Evolutionary conservation across 225 moss, liverwort and hornwort species (phyloP).

Genomic region (Asterella californica): DNA sequence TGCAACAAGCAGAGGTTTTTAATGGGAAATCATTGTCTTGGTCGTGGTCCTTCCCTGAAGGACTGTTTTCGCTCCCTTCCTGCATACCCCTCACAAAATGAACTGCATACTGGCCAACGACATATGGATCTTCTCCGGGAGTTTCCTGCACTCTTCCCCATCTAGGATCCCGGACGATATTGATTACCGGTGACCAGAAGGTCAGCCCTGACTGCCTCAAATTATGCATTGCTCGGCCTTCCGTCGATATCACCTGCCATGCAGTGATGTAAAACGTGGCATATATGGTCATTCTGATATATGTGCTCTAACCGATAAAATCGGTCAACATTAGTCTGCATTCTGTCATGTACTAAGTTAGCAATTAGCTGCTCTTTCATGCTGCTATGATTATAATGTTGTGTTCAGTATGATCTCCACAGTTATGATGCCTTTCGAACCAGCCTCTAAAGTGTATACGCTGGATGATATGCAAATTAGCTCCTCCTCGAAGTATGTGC

Average conservation of each 20-base stretch:
- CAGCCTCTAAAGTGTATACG: no score
- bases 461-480: no score
- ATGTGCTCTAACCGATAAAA: no score
- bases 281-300: not conserved
- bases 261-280: not conserved
- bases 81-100: slow-evolving; percentile 42
- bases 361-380: no score
- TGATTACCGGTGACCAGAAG: slow-evolving; percentile 41
- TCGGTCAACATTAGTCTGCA: no score
- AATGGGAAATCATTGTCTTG: slow-evolving; percentile 8
- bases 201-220: slow-evolving; percentile 33
- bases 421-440: no score
- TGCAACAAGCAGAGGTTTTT: slow-evolving; percentile 83
- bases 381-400: no score
- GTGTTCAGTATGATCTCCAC: no score
- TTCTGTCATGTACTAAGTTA: no score
- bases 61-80: slow-evolving; percentile 9
- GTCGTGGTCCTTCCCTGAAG: not conserved
- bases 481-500: no score
- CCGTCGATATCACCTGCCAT: slow-evolving; percentile 36
- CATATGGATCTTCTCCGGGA: slow-evolving; percentile 37
- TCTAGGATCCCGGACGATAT: slow-evolving; percentile 40
- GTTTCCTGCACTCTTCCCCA: slow-evolving; percentile 47
- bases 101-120: slow-evolving; percentile 32
- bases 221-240: slow-evolving; percentile 41